Evolutionary conservation across 176 grass and related monocot species (phyloP), one percentile per base, ranked within the genome.

Genomic region (Hyparrhenia diplandra): DNA sequence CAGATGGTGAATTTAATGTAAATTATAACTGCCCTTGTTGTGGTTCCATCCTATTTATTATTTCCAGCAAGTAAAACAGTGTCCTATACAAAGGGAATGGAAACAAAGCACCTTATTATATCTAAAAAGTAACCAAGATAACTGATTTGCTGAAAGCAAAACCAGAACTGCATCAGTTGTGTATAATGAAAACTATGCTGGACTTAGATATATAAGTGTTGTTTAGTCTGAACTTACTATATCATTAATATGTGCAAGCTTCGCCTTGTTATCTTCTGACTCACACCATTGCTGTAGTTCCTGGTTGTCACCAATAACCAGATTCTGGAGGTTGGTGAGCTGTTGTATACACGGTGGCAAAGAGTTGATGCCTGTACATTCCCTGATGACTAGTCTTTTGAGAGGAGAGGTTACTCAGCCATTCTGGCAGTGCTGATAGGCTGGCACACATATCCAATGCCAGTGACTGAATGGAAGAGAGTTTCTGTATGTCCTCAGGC

Each of bases 241-340:
- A 0, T 32, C 0, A 6, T 16, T 10, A 8, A 79, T 51, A 6
- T 51, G 62, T 4, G 20, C 12, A 3, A 32, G 62, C 20, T 32
- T 35, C 0, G 5, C 21, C 61, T 10, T 49, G 60, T 67, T 79
- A 12, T 35, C 42, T 0, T 67, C 41, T 35, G 20, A 51, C n/a
- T 66, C 18, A 32, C 61, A 79, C 62, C 76, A 67, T 1, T 36
- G 42, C 18, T 3, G 1, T 1, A 79, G 62, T 11, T 51, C 12
- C 20, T 2, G 0, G 62, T 16, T 46, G 6, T 39, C 7, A 1
- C 0, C 0, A 0, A 0, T 46, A 78, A 5, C 28, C 4, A 39
- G 37, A 5, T 8, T 4, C 10, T 78, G 5, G 10, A 80, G 77
- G 2, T 13, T 74, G 30, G 20, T 36, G 30, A 74, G 72, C 32